Evolutionary conservation across 371 early-diverging fungal species (phyloP), one percentile per base, ranked within the genome.

Genomic region (Apophysomyces elegans): DNA sequence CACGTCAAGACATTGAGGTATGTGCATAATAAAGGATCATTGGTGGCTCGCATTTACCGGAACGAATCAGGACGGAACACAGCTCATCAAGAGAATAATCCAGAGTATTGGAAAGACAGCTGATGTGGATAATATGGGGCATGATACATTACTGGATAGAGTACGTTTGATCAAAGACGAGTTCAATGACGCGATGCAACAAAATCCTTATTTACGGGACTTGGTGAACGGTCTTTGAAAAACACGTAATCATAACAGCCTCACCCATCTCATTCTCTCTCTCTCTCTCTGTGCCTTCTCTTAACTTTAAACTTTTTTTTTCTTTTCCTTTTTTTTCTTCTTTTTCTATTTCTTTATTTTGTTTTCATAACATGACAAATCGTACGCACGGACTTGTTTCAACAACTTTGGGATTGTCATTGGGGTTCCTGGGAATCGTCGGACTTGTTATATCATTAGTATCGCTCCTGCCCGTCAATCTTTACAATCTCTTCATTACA

Each of bases 141-240:
- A 74, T 7, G 69, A 77, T 39, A 70, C 72, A 6, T 44, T 81
- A 6, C 63, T 72, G 4, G 43, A 71, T 35, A 37, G 68, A 8
- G 68, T 86, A 43, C 61, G 70, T 9, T 68, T 47, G 16, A 70
- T 90, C 12, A 67, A 64, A 26, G 69, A 60, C 1, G 79, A 86
- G 63, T 83, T 87, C 59, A 59, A 70, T 9, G 11, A 41, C 1
- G 71, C 74, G 43, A 78, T 88, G 13, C 59, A 83, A 21, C 58
- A 63, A 13, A 88, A 88, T 60, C 57, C 80, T 26, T 88, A 87
- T 71, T 75, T 86, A 18, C 32, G 46, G 35, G 44, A 57, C 64
- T 50, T 50, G 21, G 54, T 50, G 4, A 50, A 50, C 54, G 54
- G 54, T 16, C 54, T 50, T 50, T 50, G 16, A 50, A 50, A 50